Evolutionary conservation across 2,329 filamentous ascomycete species (phyloP).

Genomic region (Fusarium zealandicum): DNA sequence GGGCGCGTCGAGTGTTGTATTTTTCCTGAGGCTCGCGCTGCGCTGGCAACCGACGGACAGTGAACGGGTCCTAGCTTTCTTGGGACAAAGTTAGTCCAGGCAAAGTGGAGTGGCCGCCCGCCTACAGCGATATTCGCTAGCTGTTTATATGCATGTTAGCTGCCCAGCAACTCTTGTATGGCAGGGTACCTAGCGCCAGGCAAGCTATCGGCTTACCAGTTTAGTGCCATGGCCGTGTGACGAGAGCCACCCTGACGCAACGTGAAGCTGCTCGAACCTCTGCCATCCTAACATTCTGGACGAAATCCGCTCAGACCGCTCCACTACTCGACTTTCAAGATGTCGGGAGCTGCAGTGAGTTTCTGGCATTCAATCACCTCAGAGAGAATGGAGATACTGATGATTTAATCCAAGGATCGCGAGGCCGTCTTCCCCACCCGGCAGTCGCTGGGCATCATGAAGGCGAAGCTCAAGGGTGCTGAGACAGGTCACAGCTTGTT

Average conservation of each 20-base stretch:
- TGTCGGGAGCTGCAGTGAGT: constrained; percentile 46
- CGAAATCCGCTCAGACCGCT: constrained; percentile 1
- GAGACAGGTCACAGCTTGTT: constrained; percentile 92
- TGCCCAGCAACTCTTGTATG: constrained; percentile 24
- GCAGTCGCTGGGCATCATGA: constrained; percentile 96
- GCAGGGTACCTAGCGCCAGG: neutral
- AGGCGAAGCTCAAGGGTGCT: constrained; percentile 94
- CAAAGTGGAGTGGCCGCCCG: constrained; percentile 3
- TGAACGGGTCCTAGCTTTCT: constrained; percentile 2
- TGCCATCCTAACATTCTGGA: constrained; percentile 3
- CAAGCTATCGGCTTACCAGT: constrained; percentile 7
- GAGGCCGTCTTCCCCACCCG: constrained; percentile 98
- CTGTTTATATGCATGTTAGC: constrained; percentile 24
- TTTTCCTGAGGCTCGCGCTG: constrained; percentile 28
- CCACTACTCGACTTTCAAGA: constrained; percentile 28
- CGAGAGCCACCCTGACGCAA: constrained; percentile 22
- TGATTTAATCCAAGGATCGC: constrained; percentile 69
- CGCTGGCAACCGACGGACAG: constrained; percentile 7
- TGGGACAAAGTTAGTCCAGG: constrained; percentile 2
- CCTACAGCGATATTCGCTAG: constrained; percentile 3
- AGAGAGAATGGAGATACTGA: constrained; percentile 19
- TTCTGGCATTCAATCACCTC: neutral
- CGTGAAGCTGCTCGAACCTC: constrained; percentile 18
- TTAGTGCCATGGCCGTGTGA: constrained; percentile 23
- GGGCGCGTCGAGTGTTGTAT: constrained; percentile 32